These are phyloP conservation scores for Datisca glomerata DNA, from an alignment of 306 rosid genomes.

Conservation along the genomic window DNA sequence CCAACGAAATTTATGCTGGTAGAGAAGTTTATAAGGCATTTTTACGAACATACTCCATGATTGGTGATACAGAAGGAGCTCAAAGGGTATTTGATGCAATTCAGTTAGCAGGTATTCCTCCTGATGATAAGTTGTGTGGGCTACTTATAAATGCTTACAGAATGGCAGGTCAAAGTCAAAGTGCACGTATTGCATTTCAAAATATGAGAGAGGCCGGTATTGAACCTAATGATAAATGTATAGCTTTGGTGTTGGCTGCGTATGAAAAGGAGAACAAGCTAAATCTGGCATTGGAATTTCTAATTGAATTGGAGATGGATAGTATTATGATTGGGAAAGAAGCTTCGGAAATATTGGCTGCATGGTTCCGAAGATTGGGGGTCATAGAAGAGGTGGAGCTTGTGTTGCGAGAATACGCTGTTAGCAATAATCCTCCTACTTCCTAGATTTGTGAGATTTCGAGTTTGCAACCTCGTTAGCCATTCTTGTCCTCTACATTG, in stretches of 20 bases:
- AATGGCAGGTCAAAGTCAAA: slow-evolving; percentile 43
- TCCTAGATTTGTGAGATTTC: too few species aligned
- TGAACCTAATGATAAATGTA: slow-evolving; percentile 58
- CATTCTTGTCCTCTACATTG: too few species aligned
- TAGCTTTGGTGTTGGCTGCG: slow-evolving; percentile 51
- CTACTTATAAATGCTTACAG: slow-evolving; percentile 59
- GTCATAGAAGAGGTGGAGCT: slow-evolving; percentile 73
- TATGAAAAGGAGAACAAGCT: slow-evolving; percentile 60
- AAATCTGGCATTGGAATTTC: slow-evolving; percentile 45
- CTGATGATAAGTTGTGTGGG: slow-evolving; percentile 64
- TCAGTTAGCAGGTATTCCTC: slow-evolving; percentile 66
- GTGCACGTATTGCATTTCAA: slow-evolving; percentile 52
- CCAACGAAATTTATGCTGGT: slow-evolving; percentile 53
- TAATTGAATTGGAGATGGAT: slow-evolving; percentile 58
- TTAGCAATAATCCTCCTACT: too few species aligned
- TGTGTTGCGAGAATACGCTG: slow-evolving; percentile 56
- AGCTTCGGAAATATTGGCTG: slow-evolving; percentile 51
- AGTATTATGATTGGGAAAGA: slow-evolving; percentile 57
- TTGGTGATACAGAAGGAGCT: slow-evolving; percentile 59
- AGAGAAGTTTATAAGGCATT: slow-evolving; percentile 86
- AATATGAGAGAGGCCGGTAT: slow-evolving; percentile 72
- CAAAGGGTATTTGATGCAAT: slow-evolving; percentile 75
- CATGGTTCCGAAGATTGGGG: slow-evolving; percentile 71
- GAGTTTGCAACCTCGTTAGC: too few species aligned
- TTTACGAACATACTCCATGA: slow-evolving; percentile 60